Evolutionary conservation across 768 basidiomycete species (phyloP), one percentile per base, ranked within the genome.

Genomic region (Phaffia australis): DNA sequence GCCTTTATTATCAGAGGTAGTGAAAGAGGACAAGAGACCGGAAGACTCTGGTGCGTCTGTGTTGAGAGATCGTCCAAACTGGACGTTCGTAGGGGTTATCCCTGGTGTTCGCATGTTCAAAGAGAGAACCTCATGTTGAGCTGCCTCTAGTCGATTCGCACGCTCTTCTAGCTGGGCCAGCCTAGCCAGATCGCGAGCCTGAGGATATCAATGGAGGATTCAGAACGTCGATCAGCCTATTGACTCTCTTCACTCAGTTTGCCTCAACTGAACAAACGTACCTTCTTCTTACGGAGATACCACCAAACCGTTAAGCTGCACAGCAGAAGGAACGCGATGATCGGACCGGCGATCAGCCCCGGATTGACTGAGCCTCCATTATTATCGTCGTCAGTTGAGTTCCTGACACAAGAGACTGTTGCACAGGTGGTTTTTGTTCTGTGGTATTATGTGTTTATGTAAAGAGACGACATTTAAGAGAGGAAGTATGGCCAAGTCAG

Each of bases 361-460:
- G 62, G 56, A n/a, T 63, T 63, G 25, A 69, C 52, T 14, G 56
- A 35, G 16, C 62, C 51, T 1, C 56, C 27, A 11, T 48, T 19
- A n/a, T 54, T 21, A 23, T 47, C 9, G 48, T 30, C 29, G 18
- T 54, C 63, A 1, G 64, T 30, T 2, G 42, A 18, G 1, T 52
- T 46, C 30, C 60, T 60, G 61, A 69, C 42, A 30, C 67, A 69
- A 6, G 23, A n/a, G 50, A 54, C 62, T 18, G 61, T 59, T n/a
- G 67, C 67, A 25, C 67, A 69, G 0, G 67, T 69, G 16, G 62
- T 69, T 51, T 54, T 51, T 14, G 67, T 69, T 46, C 67, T 69
- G 62, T 11, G 29, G 32, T n/a, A 23, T 15, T 47, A 23, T 16
- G 30, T 25, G 49, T 18, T 23, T 23, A 29, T 27, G 6, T 48